Percentiles rank a stretch among this genome's conserved stretches.
phyloP scores from a whole-genome alignment of 2,329 filamentous ascomycete genomes.

The Xenoacremonium recifei region DNA sequence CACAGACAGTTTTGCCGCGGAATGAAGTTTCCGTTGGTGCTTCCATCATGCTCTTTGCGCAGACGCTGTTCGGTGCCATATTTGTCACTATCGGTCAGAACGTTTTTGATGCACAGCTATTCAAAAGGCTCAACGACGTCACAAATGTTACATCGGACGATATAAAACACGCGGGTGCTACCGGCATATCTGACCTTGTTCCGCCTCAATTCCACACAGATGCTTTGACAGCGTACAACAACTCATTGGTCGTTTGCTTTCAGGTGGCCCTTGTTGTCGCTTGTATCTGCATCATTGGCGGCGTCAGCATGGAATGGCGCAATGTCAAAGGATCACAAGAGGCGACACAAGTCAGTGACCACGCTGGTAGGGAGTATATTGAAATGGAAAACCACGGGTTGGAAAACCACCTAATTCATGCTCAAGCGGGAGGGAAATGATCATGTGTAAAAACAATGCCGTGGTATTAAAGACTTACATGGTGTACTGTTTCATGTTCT shows the following conservation, averaged over 20 bases:
- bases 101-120: constrained; percentile 48
- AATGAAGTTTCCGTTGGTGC: constrained; percentile 46
- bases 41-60: constrained; percentile 45
- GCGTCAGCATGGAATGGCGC: constrained; percentile 55
- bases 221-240: constrained; percentile 50
- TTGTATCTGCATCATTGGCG: constrained; percentile 47
- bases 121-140: constrained; percentile 4
- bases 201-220: constrained; percentile 4
- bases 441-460: no score
- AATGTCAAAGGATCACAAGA: constrained; percentile 16
- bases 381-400: not conserved
- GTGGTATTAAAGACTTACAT: no score
- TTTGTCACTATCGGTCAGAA: constrained; percentile 52
- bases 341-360: not conserved
- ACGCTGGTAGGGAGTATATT: not conserved
- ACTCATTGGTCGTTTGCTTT: constrained; percentile 51
- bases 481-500: no score
- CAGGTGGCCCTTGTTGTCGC: constrained; percentile 52
- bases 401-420: not conserved
- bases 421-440: no score
- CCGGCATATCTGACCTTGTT: constrained; percentile 4
- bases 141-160: constrained; percentile 4
- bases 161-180: constrained; percentile 10
- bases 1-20: constrained; percentile 41
- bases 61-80: constrained; percentile 43